These are phyloP conservation scores for Pulicaria dysenterica DNA, from an alignment of 129 eudicot species.

Conservation along the genomic window DNA sequence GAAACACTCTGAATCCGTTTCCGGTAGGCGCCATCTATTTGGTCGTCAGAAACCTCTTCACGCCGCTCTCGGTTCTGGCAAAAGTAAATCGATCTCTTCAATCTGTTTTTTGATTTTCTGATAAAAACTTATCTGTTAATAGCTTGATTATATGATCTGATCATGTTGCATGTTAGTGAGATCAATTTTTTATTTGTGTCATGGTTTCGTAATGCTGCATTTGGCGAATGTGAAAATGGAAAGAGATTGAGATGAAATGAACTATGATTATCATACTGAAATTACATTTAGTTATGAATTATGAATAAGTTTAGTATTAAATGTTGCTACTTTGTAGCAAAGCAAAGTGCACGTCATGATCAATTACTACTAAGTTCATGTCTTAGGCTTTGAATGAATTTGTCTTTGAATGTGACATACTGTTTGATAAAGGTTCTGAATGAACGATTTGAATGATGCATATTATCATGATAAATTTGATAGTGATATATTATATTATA, in stretches of 20 bases:
- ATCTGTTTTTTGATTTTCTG: not conserved
- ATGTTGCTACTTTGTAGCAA: not conserved
- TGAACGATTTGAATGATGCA: no score
- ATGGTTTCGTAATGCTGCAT: not conserved
- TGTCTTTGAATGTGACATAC: no score
- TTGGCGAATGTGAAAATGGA: no score
- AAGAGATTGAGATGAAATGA: not conserved
- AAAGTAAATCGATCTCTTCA: constrained; percentile 38
- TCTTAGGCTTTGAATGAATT: no score
- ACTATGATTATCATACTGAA: not conserved
- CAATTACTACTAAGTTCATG: no score
- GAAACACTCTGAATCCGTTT: constrained; percentile 16
- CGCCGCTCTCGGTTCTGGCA: constrained; percentile 73
- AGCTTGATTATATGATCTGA: not conserved
- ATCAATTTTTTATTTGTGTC: not conserved
- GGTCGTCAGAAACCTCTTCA: constrained; percentile 87
- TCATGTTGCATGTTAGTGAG: not conserved
- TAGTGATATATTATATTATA: no score
- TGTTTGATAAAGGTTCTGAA: no score
- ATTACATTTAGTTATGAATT: no score
- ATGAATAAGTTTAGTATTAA: not conserved
- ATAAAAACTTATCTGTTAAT: not conserved
- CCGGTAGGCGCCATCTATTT: constrained; percentile 48
- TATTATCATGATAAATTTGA: no score
- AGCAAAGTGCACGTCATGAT: no score